Evolutionary conservation across 352 stramenopile species (phyloP).

Genomic region (Pythium dissotocum): DNA sequence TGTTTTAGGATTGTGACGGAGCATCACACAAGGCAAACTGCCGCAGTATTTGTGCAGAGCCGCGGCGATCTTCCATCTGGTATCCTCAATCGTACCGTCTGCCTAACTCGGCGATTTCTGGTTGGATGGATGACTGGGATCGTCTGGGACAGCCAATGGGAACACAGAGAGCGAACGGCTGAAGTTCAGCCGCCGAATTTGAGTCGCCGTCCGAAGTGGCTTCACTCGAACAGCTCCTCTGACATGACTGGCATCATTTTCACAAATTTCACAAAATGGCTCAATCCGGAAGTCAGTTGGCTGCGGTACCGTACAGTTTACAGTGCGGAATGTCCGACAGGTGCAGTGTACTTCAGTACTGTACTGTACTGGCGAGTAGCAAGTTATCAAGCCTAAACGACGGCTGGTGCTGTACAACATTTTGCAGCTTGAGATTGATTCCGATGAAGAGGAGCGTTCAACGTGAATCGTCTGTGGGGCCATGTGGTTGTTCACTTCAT

Average conservation of each 20-base stretch:
- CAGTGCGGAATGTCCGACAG: too few relatives aligned
- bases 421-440: too few relatives aligned
- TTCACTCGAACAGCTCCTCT: not conserved
- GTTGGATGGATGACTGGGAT: not conserved
- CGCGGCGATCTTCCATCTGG: not conserved
- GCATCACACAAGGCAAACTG: not conserved
- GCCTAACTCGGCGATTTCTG: not conserved
- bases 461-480: too few relatives aligned
- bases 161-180: not conserved
- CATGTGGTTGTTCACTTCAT: too few relatives aligned
- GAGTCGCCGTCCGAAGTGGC: not conserved
- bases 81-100: not conserved
- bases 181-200: not conserved
- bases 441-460: too few relatives aligned
- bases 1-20: not conserved
- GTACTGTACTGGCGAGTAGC: too few relatives aligned
- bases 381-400: too few relatives aligned
- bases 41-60: not conserved
- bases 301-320: too few relatives aligned
- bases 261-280: too few relatives aligned
- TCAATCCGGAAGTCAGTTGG: not conserved
- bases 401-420: too few relatives aligned
- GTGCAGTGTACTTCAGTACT: too few relatives aligned
- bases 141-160: constrained; percentile 6
- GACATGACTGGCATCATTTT: not conserved